phyloP scores from a whole-genome alignment of 176 grass and related monocot genomes.

The Aegilops bicornis region DNA sequence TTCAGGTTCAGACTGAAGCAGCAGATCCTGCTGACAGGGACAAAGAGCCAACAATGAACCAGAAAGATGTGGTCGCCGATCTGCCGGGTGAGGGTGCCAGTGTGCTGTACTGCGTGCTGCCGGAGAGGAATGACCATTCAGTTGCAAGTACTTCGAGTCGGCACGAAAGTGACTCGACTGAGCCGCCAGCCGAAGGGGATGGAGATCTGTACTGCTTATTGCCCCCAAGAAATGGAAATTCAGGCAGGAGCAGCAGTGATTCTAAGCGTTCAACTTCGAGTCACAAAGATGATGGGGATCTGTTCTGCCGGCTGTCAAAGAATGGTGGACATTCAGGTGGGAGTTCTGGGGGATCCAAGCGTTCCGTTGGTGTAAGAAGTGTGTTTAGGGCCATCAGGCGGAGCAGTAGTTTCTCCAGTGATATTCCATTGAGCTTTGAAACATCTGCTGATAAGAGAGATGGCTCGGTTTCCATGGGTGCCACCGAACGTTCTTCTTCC shows the following conservation, averaged over 20 bases:
- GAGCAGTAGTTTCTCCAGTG: slow-evolving; percentile 46
- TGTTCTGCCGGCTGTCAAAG: slow-evolving; percentile 32
- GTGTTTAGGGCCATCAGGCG: slow-evolving; percentile 34
- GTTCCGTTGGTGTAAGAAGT: slow-evolving; percentile 28
- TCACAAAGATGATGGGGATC: slow-evolving; percentile 24
- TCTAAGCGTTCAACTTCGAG: slow-evolving; percentile 39
- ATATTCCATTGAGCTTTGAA: slow-evolving; percentile 32
- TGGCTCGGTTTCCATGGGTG: slow-evolving; percentile 22
- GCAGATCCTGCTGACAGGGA: slow-evolving; percentile 6
- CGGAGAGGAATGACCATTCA: slow-evolving; percentile 20
- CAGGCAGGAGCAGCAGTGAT: slow-evolving; percentile 39
- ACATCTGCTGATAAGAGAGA: slow-evolving; percentile 37
- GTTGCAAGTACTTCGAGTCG: slow-evolving; percentile 42
- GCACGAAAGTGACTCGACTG: slow-evolving; percentile 18
- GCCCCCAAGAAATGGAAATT: slow-evolving; percentile 43
- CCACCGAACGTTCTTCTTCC: slow-evolving; percentile 14
- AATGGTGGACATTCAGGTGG: not conserved
- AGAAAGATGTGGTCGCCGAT: slow-evolving; percentile 26
- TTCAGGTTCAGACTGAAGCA: not conserved
- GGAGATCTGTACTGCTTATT: slow-evolving; percentile 68
- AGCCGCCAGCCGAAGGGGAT: slow-evolving; percentile 27
- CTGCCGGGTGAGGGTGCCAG: slow-evolving; percentile 44
- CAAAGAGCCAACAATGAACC: not conserved
- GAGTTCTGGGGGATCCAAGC: slow-evolving; percentile 42
- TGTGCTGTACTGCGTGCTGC: slow-evolving; percentile 55